Evolutionary conservation across 129 eudicot species (phyloP), one percentile per base, ranked within the genome.

Genomic region (Dittrichia graveolens): DNA sequence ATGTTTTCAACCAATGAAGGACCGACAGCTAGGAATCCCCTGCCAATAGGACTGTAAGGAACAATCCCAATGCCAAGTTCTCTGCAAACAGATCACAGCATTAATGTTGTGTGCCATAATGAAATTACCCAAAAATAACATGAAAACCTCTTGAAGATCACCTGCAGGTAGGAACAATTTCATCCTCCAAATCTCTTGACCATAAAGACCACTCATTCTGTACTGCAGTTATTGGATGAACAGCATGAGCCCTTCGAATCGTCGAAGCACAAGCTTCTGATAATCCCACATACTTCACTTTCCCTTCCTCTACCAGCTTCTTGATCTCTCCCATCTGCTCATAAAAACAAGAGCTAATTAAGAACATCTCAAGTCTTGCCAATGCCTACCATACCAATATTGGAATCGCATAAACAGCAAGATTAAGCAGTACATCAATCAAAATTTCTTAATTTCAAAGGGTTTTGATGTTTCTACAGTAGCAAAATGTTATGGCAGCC

Each of bases 31-130:
- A 85, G 70, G 68, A 83, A 85, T 47, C 90, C 88, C 60, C 83
- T 71, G 18, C 89, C 90, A 34, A 86, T 84, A 12, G 91, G 91
- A 72, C 87, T 80, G 69, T 86, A 86, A 56, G 87, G 82, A 65
- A 86, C 92, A 45, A 89, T 89, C 15, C 91, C 89, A 39, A 89
- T 89, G 34, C 91, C 87, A 63, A 83, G 92, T 74, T 87, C 89
- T 75, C 88, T 87, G 61, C 46, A 59, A 58, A 31, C 8, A 58
- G 0, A n/a, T 24, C 49, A 15, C 7, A 69, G 6, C 7, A 15
- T n/a, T 68, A 37, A 52, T 52, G 13, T 63, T 3, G 12, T 6
- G 39, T 34, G 37, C 31, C 31, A 44, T 65, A 12, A 43, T 66
- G 24, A 6, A 3, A 47, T 46, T 19, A 13, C 43, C 13, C n/a